These are phyloP conservation scores for Haplosporangium sp. DNA, from an alignment of 371 early-diverging fungal species.

Conservation along the genomic window DNA sequence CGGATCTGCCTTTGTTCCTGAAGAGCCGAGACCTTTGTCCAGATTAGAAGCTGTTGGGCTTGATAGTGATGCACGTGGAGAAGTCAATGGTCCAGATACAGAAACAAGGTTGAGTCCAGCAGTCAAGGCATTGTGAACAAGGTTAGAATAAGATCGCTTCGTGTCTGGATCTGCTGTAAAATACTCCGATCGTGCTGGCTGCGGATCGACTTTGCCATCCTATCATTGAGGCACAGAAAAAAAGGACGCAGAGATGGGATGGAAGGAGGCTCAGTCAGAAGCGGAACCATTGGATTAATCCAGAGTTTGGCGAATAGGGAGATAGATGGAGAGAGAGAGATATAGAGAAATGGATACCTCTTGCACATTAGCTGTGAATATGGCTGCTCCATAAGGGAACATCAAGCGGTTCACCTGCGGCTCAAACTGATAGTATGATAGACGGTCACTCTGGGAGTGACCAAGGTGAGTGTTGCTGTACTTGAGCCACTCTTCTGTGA, in stretches of 20 bases:
- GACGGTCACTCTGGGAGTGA: conserved; percentile 35
- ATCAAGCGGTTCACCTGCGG: conserved; percentile 40
- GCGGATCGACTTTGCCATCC: conserved; percentile 42
- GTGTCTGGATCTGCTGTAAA: conserved; percentile 9
- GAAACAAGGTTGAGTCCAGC: conserved; percentile 45
- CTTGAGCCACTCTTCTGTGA: conserved; percentile 50
- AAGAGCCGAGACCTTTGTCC: conserved; percentile 26
- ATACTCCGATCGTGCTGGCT: conserved; percentile 21
- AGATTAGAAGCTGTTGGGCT: conserved; percentile 20
- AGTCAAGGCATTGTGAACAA: conserved; percentile 34
- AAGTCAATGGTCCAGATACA: conserved; percentile 41
- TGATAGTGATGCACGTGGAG: conserved; percentile 37
- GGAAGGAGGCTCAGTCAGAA: conserved; percentile 1
- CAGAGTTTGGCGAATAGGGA: not conserved
- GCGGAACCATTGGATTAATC: conserved; percentile 8
- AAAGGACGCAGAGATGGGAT: not conserved
- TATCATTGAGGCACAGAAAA: conserved; percentile 10
- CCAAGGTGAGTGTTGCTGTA: conserved; percentile 15
- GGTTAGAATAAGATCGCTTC: conserved; percentile 21
- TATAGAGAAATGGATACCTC: conserved; percentile 34
- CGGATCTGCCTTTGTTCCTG: conserved; percentile 62
- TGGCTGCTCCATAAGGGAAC: conserved; percentile 48
- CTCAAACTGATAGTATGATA: conserved; percentile 40
- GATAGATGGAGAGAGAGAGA: too few species aligned
- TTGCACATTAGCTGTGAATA: conserved; percentile 39